Evolutionary conservation across 169 alveolate species (phyloP).

Genomic region (Condylostoma magnum): DNA sequence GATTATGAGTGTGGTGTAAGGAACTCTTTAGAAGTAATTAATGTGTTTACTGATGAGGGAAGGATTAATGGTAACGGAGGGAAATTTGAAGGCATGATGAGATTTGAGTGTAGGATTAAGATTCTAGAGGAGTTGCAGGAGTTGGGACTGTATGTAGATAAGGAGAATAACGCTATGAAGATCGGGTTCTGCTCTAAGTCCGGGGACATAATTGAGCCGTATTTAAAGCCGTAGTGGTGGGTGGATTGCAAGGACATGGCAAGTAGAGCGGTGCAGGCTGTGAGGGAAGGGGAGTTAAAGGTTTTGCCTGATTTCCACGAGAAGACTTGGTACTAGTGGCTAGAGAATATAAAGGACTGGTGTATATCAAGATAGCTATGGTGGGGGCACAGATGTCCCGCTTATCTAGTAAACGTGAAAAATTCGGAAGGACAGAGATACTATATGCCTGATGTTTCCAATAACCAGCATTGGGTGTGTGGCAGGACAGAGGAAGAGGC

Average conservation of each 20-base stretch:
- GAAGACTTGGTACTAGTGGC: constrained; percentile 97
- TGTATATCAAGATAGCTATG: constrained; percentile 98
- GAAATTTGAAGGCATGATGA: constrained; percentile 92
- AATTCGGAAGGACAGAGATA: constrained; percentile 33
- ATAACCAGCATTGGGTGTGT: constrained; percentile 90
- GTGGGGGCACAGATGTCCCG: constrained; percentile 99
- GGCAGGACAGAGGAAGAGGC: constrained; percentile 90
- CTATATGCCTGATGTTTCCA: constrained; percentile 58
- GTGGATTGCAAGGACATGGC: constrained; percentile 96
- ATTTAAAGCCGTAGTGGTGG: constrained; percentile 99
- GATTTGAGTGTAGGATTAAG: constrained; percentile 94
- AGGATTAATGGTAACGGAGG: constrained; percentile 95
- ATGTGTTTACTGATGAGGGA: constrained; percentile 96
- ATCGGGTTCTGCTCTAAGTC: constrained; percentile 97
- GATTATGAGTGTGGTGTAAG: constrained; percentile 97
- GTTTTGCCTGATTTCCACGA: constrained; percentile 94
- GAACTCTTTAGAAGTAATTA: constrained; percentile 86
- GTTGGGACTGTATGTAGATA: constrained; percentile 82
- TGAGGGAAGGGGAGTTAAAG: constrained; percentile 87
- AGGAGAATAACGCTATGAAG: constrained; percentile 91
- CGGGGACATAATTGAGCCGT: constrained; percentile 97
- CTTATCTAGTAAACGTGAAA: constrained; percentile 85
- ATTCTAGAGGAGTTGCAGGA: constrained; percentile 91
- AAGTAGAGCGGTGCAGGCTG: constrained; percentile 87
- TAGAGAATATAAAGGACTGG: constrained; percentile 99